phyloP scores from a whole-genome alignment of 179 eudicot species.

The Spinacia oleracea region DNA sequence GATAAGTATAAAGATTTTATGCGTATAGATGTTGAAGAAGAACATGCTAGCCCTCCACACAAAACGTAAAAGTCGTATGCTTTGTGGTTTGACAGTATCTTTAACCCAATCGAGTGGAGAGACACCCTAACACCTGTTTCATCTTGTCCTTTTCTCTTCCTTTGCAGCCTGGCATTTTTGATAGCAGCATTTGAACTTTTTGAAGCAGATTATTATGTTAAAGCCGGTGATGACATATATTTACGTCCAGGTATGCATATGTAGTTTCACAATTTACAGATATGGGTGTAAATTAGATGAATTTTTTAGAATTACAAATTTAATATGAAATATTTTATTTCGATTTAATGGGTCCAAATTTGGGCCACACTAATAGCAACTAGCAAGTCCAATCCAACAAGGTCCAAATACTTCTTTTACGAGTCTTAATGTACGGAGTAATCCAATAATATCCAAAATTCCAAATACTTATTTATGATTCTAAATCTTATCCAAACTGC shows the following conservation, averaged over 20 bases:
- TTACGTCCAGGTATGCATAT: constrained; percentile 57
- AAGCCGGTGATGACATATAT: constrained; percentile 77
- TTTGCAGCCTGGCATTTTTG: constrained; percentile 58
- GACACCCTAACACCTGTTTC: background rate
- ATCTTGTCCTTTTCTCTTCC: background rate
- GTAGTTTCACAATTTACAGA: background rate
- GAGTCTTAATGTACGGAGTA: too few species aligned
- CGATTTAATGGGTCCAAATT: background rate
- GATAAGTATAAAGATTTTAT: constrained; percentile 60
- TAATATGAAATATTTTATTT: background rate
- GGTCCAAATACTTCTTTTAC: too few species aligned
- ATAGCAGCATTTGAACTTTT: constrained; percentile 62
- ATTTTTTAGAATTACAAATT: background rate
- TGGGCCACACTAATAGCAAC: background rate
- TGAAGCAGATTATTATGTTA: constrained; percentile 69
- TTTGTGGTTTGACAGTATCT: constrained; percentile 1
- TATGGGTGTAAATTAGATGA: background rate
- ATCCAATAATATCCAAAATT: too few species aligned
- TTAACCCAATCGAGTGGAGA: background rate
- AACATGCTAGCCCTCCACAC: constrained; percentile 52
- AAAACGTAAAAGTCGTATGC: constrained; percentile 47
- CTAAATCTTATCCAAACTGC: background rate
- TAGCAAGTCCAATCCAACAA: too few species aligned
- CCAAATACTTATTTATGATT: too few species aligned
- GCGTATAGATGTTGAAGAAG: constrained; percentile 61